phyloP scores from a whole-genome alignment of 768 basidiomycete species.

The Hebeloma cylindrosporum region DNA sequence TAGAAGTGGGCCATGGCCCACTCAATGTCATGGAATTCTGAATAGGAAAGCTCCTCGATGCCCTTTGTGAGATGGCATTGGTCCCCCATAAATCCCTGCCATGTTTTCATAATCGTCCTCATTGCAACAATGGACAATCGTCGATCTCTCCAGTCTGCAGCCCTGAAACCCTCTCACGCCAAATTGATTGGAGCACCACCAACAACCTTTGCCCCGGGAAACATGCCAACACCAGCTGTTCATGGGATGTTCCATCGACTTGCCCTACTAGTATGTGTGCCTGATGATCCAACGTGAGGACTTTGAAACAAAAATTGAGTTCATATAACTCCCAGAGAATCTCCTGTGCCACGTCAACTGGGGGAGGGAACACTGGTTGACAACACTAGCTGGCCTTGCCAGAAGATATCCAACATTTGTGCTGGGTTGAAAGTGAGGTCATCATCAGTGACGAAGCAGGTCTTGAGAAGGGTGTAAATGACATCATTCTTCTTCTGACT shows the following conservation, averaged over 20 bases:
- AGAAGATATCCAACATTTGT: not conserved
- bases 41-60: not conserved
- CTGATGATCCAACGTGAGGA: not conserved
- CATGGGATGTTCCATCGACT: not conserved
- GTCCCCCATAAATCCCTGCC: not conserved
- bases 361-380: not conserved
- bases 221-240: not conserved
- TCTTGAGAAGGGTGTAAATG: not conserved
- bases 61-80: not conserved
- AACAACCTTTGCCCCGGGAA: not conserved
- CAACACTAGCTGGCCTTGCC: not conserved
- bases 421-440: not conserved
- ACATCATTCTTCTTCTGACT: not conserved
- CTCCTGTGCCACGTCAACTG: not conserved
- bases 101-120: not conserved
- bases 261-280: not conserved
- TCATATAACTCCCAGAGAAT: constrained; percentile 11
- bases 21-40: not conserved
- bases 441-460: not conserved
- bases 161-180: not conserved
- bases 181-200: not conserved
- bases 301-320: constrained; percentile 7
- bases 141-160: not conserved
- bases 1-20: not conserved
- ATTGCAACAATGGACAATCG: not conserved